phyloP scores from a whole-genome alignment of 176 grass and related monocot genomes.

The Paspalum vaginatum region DNA sequence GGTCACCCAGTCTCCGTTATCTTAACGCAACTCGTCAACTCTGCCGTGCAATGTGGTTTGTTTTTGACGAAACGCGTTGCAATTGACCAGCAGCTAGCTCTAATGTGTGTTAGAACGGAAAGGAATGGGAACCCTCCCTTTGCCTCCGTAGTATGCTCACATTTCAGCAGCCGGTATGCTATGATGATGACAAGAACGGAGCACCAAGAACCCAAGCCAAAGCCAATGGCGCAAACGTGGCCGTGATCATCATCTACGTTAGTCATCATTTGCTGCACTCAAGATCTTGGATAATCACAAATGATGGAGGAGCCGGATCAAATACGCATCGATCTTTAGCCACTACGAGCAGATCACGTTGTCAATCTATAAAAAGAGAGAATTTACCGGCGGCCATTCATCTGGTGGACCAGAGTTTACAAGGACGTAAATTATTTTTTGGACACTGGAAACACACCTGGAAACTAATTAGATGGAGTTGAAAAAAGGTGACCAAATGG shows the following conservation, averaged over 20 bases:
- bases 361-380: not conserved
- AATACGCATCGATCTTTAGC: conserved; percentile 12
- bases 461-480: not conserved
- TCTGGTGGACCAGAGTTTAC: not conserved
- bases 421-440: not conserved
- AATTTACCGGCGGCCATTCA: not conserved
- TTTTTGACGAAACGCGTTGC: not conserved
- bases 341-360: not conserved
- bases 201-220: conserved; percentile 26
- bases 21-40: not conserved
- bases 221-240: not conserved
- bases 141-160: not conserved
- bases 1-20: not conserved
- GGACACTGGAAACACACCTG: not conserved
- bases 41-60: not conserved
- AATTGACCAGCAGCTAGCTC: not conserved
- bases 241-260: conserved; percentile 4
- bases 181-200: conserved; percentile 31
- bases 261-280: conserved; percentile 11
- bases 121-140: not conserved
- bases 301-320: not conserved
- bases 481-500: not conserved
- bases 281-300: not conserved
- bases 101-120: not conserved
- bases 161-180: not conserved